Percentiles rank a stretch among this genome's conserved stretches.
phyloP scores from a whole-genome alignment of 2,329 filamentous ascomycete genomes.

The Ilyonectria mors-panacis region DNA sequence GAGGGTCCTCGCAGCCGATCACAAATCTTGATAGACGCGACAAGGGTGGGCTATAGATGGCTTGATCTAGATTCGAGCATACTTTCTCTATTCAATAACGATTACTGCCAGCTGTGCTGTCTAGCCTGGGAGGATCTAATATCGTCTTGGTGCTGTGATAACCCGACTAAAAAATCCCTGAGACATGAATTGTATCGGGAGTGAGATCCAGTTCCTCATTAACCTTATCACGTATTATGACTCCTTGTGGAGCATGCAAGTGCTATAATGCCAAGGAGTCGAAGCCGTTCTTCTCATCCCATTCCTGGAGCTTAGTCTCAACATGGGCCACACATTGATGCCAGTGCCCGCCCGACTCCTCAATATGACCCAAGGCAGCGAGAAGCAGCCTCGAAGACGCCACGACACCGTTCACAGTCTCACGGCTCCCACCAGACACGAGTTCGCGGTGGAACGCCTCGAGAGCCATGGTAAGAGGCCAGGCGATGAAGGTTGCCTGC shows the following conservation, averaged over 20 bases:
- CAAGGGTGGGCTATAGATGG: too few relatives aligned
- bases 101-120: not conserved
- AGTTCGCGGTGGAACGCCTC: slow-evolving; percentile 49
- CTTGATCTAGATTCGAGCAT: not conserved
- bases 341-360: slow-evolving; percentile 25
- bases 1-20: too few relatives aligned
- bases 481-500: slow-evolving; percentile 29
- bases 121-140: not conserved
- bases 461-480: slow-evolving; percentile 34
- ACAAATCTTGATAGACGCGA: too few relatives aligned
- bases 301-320: slow-evolving; percentile 23
- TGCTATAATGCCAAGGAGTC: slow-evolving; percentile 8
- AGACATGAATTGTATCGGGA: not conserved
- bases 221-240: not conserved
- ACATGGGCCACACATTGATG: slow-evolving; percentile 19
- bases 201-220: not conserved
- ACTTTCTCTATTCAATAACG: not conserved
- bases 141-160: not conserved
- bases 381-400: slow-evolving; percentile 19
- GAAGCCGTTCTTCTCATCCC: slow-evolving; percentile 21
- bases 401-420: slow-evolving; percentile 13
- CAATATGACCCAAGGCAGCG: slow-evolving; percentile 18
- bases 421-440: not conserved
- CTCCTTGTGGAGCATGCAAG: not conserved
- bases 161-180: not conserved